These are phyloP conservation scores for Luvunga scandens DNA, from an alignment of 345 rosid species.

Conservation along the genomic window DNA sequence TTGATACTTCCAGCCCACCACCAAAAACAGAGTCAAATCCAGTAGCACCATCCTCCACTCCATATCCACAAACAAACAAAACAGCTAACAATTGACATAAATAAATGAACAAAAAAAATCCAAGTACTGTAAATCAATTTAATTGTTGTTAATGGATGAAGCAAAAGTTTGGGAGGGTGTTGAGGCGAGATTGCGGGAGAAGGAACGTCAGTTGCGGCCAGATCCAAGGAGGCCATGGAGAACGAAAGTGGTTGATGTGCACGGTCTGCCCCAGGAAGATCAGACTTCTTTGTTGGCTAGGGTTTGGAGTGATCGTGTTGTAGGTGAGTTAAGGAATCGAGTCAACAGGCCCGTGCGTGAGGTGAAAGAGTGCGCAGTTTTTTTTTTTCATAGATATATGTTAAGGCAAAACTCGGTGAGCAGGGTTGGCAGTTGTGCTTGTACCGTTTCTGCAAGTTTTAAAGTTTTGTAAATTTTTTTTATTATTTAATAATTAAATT, in stretches of 20 bases:
- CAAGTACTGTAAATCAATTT: not conserved
- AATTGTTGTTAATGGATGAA: slow-evolving; percentile 22
- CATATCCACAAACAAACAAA: slow-evolving; percentile 17
- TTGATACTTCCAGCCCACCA: too few relatives aligned
- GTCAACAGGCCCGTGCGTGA: too few relatives aligned
- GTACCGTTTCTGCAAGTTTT: too few relatives aligned
- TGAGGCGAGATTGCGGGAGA: slow-evolving; percentile 65
- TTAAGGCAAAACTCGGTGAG: too few relatives aligned
- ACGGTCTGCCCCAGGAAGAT: slow-evolving; percentile 33
- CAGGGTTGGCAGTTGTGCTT: too few relatives aligned
- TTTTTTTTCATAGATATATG: too few relatives aligned
- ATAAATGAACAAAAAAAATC: not conserved
- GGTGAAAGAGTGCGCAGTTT: too few relatives aligned
- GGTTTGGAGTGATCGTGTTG: too few relatives aligned
- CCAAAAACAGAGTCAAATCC: too few relatives aligned
- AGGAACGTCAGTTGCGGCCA: slow-evolving; percentile 85
- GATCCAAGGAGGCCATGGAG: slow-evolving; percentile 96
- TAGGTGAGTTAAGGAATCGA: too few relatives aligned
- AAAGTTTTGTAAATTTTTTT: too few relatives aligned
- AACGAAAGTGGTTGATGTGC: slow-evolving; percentile 58
- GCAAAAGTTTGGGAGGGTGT: slow-evolving; percentile 46
- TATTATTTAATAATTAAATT: too few relatives aligned
- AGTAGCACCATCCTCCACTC: slow-evolving; percentile 77
- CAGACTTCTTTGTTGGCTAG: slow-evolving; percentile 72
- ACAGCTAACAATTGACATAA: not conserved